These are phyloP conservation scores for Claviceps sp. DNA, from an alignment of 2,329 filamentous ascomycete genomes.

Conservation along the genomic window DNA sequence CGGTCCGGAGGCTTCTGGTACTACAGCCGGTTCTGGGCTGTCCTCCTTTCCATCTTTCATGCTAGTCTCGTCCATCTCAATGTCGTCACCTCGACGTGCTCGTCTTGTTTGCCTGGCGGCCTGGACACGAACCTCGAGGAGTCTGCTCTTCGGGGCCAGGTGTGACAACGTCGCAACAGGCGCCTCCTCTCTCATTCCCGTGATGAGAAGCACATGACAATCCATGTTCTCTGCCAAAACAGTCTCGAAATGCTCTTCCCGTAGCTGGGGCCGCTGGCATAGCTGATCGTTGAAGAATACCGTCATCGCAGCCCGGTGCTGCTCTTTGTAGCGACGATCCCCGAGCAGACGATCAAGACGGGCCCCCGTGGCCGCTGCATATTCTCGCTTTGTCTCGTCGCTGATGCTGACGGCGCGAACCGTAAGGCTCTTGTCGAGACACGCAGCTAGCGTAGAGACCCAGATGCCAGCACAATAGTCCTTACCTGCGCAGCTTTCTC, in stretches of 20 bases:
- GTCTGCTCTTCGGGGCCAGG: slow-evolving; percentile 34
- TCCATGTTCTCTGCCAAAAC: slow-evolving; percentile 25
- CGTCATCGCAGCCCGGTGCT: slow-evolving; percentile 39
- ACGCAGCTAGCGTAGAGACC: slow-evolving; percentile 25
- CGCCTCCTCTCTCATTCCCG: slow-evolving; percentile 48
- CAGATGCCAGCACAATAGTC: slow-evolving; percentile 44
- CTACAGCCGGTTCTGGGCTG: not conserved
- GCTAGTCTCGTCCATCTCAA: not conserved
- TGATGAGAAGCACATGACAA: slow-evolving; percentile 46
- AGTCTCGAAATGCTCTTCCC: slow-evolving; percentile 35
- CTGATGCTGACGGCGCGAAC: slow-evolving; percentile 41
- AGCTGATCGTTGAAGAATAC: slow-evolving; percentile 35
- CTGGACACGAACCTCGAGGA: slow-evolving; percentile 40
- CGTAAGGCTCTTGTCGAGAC: slow-evolving; percentile 15
- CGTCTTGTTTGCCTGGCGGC: slow-evolving; percentile 23
- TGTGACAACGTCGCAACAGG: slow-evolving; percentile 41
- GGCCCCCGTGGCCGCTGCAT: slow-evolving; percentile 32
- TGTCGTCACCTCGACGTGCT: slow-evolving; percentile 18
- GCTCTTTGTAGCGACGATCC: slow-evolving; percentile 48
- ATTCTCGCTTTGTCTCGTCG: slow-evolving; percentile 42
- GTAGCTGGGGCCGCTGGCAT: slow-evolving; percentile 28
- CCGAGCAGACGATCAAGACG: slow-evolving; percentile 32
- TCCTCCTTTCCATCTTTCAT: too few relatives aligned
- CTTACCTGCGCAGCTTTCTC: slow-evolving; percentile 42
- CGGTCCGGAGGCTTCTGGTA: not conserved